A percentile compares a stretch with the other conserved stretches of the same genome.
These are phyloP conservation scores for Neofusicoccum umdonicola DNA, from an alignment of 2,329 filamentous ascomycete species.

Conservation along the genomic window DNA sequence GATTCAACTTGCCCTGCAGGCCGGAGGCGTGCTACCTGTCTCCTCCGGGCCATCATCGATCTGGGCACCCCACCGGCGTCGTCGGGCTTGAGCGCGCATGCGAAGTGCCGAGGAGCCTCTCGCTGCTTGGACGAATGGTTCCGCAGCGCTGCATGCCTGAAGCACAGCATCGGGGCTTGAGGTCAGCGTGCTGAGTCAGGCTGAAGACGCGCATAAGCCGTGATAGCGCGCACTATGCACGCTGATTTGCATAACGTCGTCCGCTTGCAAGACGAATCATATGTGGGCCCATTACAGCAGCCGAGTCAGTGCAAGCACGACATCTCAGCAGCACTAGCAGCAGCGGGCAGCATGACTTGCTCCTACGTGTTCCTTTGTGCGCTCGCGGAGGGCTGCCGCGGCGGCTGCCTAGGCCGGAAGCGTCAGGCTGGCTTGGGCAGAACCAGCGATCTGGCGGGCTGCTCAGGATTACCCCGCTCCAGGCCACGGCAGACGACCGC, in stretches of 20 bases:
- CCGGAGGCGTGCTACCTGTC: background rate
- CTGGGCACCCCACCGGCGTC: background rate
- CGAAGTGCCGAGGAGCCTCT: background rate
- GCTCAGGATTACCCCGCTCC: background rate
- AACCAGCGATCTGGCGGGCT: background rate
- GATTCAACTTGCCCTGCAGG: background rate
- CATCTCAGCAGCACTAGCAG: background rate
- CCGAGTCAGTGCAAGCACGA: conserved; percentile 1
- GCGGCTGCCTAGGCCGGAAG: background rate
- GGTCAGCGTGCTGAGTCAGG: conserved; percentile 7
- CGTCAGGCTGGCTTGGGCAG: background rate
- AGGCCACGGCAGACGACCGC: background rate
- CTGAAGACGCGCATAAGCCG: conserved; percentile 3
- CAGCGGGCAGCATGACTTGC: background rate
- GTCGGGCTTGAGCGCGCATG: background rate
- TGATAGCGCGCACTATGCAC: conserved; percentile 10
- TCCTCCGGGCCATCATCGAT: background rate
- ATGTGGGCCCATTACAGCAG: conserved; percentile 1
- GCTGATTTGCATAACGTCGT: conserved; percentile 6
- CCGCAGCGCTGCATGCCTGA: background rate
- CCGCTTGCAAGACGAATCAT: conserved; percentile 9
- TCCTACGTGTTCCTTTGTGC: conserved; percentile 2
- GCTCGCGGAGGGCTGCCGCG: background rate
- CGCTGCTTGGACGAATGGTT: background rate
- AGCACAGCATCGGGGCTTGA: background rate